phyloP scores from a whole-genome alignment of 306 rosid species.

The Medicago truncatula region DNA sequence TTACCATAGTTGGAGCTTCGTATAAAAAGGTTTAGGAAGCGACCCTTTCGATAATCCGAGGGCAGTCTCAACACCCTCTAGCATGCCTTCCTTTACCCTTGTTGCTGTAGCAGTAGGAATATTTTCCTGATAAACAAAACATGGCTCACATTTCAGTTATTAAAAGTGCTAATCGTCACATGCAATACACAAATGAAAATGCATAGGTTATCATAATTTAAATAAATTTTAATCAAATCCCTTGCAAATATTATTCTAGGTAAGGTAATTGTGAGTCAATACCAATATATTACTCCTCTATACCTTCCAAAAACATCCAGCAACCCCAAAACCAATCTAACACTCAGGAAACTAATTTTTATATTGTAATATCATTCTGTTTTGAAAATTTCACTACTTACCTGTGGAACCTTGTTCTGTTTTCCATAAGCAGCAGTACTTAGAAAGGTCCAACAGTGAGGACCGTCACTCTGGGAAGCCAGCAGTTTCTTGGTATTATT shows the following conservation, averaged over 20 bases:
- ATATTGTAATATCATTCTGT: neutral
- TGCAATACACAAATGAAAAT: slow-evolving; percentile 18
- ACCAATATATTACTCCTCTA: neutral
- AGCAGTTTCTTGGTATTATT: slow-evolving; percentile 76
- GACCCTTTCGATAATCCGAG: slow-evolving; percentile 76
- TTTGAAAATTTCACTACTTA: slow-evolving; percentile 42
- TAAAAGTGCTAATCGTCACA: neutral
- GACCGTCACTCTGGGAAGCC: slow-evolving; percentile 59
- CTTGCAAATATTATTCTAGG: slow-evolving; percentile 15
- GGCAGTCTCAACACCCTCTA: slow-evolving; percentile 83
- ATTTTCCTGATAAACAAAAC: slow-evolving; percentile 67
- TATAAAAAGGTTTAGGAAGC: slow-evolving; percentile 68
- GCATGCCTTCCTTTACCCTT: slow-evolving; percentile 74
- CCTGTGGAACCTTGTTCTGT: slow-evolving; percentile 96
- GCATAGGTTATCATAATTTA: neutral
- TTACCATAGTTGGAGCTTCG: slow-evolving; percentile 86
- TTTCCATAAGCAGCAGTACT: slow-evolving; percentile 86
- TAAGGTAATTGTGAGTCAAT: slow-evolving; percentile 8
- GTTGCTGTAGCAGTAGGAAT: slow-evolving; percentile 76
- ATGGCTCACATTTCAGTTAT: slow-evolving; percentile 26
- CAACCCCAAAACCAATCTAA: slow-evolving; percentile 29
- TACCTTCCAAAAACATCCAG: neutral
- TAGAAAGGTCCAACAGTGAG: slow-evolving; percentile 93
- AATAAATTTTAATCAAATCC: slow-evolving; percentile 25
- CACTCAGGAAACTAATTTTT: slow-evolving; percentile 2